Evolutionary conservation across 2,329 filamentous ascomycete genomes (phyloP), one percentile per base, ranked within the genome.

Genomic region (Aspergillus sp.): DNA sequence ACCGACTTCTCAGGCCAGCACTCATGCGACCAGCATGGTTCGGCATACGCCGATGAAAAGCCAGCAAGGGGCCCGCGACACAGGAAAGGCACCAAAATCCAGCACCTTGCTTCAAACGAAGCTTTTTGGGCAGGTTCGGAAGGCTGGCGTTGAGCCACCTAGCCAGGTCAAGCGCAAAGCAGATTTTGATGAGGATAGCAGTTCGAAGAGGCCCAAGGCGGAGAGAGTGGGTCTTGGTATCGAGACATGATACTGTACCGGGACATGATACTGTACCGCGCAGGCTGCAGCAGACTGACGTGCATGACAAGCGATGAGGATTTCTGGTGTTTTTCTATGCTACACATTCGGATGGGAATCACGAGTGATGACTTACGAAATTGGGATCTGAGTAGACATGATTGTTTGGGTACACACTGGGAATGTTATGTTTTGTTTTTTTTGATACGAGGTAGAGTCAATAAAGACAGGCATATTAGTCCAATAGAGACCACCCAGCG

Each of bases 1-100:
- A 0, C 72, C 69, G 20, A 81, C 81, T 48, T 86, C 81, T 36
- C 82, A 84, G 49, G 84, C 85, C 6, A 88, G 80, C 48, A 81
- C 83, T 42, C 76, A 78, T 27, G 85, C 86, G 2, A 78, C 80
- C 2, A 78, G 77, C 44, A 78, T 89, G 76, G 69, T 85, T 41
- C 78, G 80, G 11, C 70, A 75, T 24, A 63, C 69, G 45, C 61
- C 69, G 31, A 53, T 64, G 29, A 45, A 45, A 61, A 44, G 58
- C 52, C 46, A 63, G 41, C 54, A 58, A 26, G 45, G 48, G 29
- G 43, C 51, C 29, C 48, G 52, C 26, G 50, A 55, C 35, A 50
- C 55, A 26, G 45, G 44, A 43, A 62, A 50, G 37, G 60, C 55
- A 45, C 61, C 57, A 37, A 64, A 57, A 45, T 62, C 49, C 42